Evolutionary conservation across 116 monocot species (phyloP).

Genomic region (Posidonia oceanica): DNA sequence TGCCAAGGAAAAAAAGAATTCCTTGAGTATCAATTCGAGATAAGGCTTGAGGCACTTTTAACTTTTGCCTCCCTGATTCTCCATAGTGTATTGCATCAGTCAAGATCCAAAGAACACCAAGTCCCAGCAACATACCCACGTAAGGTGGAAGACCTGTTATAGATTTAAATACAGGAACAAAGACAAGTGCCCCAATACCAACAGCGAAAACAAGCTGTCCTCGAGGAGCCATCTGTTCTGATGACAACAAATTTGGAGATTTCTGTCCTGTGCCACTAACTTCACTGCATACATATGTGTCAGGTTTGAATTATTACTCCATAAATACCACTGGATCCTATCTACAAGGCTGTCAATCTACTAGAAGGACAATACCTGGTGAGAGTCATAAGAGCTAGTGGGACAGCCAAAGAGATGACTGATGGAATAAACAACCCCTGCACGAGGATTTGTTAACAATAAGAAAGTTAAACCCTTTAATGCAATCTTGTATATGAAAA

Average conservation of each 20-base stretch:
- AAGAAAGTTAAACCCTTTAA: neutral
- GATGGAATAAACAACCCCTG: constrained; percentile 90
- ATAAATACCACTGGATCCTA: neutral
- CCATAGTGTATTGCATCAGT: constrained; percentile 99
- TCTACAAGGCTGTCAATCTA: neutral
- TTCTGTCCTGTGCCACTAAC: constrained; percentile 49
- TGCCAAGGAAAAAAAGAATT: constrained; percentile 90
- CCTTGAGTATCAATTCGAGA: constrained; percentile 97
- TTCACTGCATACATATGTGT: constrained; percentile 41
- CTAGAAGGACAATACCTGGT: constrained; percentile 45
- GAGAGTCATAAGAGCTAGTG: constrained; percentile 87
- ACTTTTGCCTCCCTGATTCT: constrained; percentile 72
- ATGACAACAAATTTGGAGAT: constrained; percentile 42
- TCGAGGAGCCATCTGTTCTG: constrained; percentile 96
- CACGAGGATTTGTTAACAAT: constrained; percentile 4
- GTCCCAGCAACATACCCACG: constrained; percentile 92
- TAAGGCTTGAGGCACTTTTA: constrained; percentile 97
- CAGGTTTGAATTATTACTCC: neutral
- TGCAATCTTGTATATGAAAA: neutral
- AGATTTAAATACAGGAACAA: constrained; percentile 88
- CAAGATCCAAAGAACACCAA: constrained; percentile 92
- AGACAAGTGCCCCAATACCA: constrained; percentile 74
- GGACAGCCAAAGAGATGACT: constrained; percentile 80
- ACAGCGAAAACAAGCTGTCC: constrained; percentile 92
- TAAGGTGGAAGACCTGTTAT: constrained; percentile 87